A percentile compares a stretch with the other conserved stretches of the same genome.
Evolutionary conservation across 2,329 filamentous ascomycete species (phyloP).

Genomic region (Coniochaeta sp.): DNA sequence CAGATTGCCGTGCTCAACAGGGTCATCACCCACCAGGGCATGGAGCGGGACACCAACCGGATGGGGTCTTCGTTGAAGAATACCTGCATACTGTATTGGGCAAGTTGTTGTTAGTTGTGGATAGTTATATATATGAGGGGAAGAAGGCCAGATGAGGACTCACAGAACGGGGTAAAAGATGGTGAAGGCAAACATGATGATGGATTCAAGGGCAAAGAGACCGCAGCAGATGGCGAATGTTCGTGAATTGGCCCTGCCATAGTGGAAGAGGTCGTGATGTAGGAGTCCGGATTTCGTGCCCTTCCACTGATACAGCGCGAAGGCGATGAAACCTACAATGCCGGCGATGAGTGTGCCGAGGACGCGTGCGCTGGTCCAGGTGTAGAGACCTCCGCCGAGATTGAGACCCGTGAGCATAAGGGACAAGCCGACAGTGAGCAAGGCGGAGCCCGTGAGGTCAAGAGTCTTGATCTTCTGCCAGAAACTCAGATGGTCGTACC

Average conservation of each 20-base stretch:
- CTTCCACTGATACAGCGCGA: neutral
- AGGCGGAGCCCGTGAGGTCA: neutral
- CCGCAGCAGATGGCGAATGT: neutral
- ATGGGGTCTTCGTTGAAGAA: neutral
- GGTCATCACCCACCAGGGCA: neutral
- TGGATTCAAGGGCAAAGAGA: neutral
- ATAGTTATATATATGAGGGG: no score
- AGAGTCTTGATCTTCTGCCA: neutral
- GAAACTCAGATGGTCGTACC: neutral
- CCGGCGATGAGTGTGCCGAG: neutral
- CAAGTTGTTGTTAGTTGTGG: no score
- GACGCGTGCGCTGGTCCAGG: neutral
- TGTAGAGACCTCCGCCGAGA: neutral
- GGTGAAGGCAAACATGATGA: neutral
- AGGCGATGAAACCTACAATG: neutral
- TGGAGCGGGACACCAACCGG: neutral
- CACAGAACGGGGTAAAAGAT: conserved; percentile 1
- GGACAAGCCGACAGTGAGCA: neutral
- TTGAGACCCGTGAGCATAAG: neutral
- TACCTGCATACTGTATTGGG: no score
- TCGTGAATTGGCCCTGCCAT: neutral
- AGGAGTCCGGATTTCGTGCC: neutral
- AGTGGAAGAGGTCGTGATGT: neutral
- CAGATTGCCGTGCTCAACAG: neutral
- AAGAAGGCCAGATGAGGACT: neutral